Evolutionary conservation across 208 protist species (phyloP).

Genomic region (Leishmania lainsoni): DNA sequence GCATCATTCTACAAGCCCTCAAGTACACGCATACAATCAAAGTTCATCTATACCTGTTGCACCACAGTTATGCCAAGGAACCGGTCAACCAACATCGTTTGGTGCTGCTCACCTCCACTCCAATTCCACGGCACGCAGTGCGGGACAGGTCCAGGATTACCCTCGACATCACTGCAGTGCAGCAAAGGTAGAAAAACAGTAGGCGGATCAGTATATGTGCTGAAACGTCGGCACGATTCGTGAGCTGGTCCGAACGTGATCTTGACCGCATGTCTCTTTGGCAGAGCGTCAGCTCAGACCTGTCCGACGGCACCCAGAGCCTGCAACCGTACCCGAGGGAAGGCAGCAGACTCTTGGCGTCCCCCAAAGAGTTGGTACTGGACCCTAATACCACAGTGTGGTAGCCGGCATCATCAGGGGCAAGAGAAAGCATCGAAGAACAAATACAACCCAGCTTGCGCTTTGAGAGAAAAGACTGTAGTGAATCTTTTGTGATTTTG

Average conservation of each 20-base stretch:
- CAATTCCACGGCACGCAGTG: background rate
- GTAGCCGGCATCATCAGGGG: background rate
- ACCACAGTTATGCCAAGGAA: background rate
- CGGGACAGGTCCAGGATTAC: background rate
- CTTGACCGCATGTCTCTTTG: background rate
- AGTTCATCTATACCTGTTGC: background rate
- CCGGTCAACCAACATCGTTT: background rate
- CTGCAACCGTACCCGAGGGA: background rate
- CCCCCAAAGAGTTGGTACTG: background rate
- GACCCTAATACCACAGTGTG: background rate
- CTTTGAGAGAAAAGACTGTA: background rate
- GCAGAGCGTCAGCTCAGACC: background rate
- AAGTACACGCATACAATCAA: background rate
- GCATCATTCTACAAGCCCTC: background rate
- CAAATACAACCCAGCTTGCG: background rate
- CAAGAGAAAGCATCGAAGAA: background rate
- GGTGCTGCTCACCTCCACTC: background rate
- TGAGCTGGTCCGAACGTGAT: background rate
- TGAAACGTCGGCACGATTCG: background rate
- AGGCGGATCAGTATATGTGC: background rate
- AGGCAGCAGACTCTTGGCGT: background rate
- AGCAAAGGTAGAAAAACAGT: background rate
- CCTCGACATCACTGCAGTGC: background rate
- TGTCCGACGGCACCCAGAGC: background rate
- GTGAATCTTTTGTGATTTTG: background rate